phyloP scores from a whole-genome alignment of 768 basidiomycete genomes.

The Termitomyces sp. region DNA sequence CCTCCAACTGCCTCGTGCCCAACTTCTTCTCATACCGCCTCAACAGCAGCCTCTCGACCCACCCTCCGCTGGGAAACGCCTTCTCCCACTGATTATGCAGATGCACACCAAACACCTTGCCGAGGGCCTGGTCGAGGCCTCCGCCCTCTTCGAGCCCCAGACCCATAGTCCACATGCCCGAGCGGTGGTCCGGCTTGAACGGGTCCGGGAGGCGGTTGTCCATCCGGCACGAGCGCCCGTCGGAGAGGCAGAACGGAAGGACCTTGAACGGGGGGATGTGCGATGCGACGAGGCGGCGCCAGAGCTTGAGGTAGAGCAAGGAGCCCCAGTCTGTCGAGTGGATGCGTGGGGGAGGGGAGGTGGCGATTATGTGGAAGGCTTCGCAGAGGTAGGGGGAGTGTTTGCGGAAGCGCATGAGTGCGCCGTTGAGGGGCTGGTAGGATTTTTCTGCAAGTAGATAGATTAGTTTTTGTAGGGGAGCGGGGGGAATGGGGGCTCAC shows the following conservation, averaged over 20 bases:
- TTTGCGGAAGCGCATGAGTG: constrained; percentile 87
- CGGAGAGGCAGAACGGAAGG: constrained; percentile 93
- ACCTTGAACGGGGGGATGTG: constrained; percentile 82
- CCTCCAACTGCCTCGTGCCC: not conserved
- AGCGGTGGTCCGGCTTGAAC: constrained; percentile 51
- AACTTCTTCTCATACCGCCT: constrained; percentile 45
- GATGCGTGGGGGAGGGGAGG: constrained; percentile 62
- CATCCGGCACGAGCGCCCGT: constrained; percentile 84
- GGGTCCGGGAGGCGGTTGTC: constrained; percentile 95
- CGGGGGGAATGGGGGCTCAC: constrained; percentile 37
- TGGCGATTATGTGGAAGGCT: constrained; percentile 87
- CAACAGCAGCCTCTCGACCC: constrained; percentile 81
- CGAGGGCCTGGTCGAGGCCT: constrained; percentile 53
- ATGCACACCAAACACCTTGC: constrained; percentile 82
- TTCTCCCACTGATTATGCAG: constrained; percentile 97
- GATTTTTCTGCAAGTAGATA: constrained; percentile 28
- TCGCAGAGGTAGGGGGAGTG: constrained; percentile 97
- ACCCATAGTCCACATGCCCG: constrained; percentile 66
- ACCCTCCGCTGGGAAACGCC: constrained; percentile 73
- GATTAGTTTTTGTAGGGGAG: not conserved
- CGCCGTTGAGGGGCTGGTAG: constrained; percentile 76
- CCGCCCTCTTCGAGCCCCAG: constrained; percentile 56
- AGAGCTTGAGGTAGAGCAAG: constrained; percentile 85
- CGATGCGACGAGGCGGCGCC: constrained; percentile 72
- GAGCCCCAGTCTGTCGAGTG: constrained; percentile 94